A percentile compares a stretch with the other conserved stretches of the same genome.
Evolutionary conservation across 768 basidiomycete species (phyloP).

Genomic region (Omphalotus guepiniiformis): DNA sequence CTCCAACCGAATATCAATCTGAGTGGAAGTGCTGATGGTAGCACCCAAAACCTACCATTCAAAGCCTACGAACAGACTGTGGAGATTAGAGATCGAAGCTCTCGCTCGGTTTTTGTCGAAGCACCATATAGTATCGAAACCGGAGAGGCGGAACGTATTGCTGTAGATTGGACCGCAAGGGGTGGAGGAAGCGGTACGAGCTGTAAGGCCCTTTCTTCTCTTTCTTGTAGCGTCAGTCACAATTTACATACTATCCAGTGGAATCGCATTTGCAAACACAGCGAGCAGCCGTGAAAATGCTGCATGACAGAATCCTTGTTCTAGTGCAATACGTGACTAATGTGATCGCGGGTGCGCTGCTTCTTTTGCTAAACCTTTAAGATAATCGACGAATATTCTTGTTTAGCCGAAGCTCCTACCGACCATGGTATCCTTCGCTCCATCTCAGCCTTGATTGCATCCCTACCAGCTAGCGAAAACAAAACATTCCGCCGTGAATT

Average conservation of each 20-base stretch:
- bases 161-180: constrained; percentile 92
- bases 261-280: constrained; percentile 89
- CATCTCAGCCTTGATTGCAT: constrained; percentile 80
- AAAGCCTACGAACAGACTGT: constrained; percentile 92
- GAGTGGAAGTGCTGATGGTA: constrained; percentile 44
- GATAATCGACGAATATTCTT: background rate
- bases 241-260: constrained; percentile 47
- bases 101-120: constrained; percentile 78
- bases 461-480: constrained; percentile 83
- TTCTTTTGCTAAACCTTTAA: background rate
- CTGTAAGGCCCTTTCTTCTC: constrained; percentile 42
- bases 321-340: constrained; percentile 84
- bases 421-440: constrained; percentile 84
- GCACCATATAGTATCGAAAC: constrained; percentile 90
- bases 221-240: background rate
- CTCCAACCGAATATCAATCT: constrained; percentile 53
- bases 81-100: constrained; percentile 75
- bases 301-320: constrained; percentile 84
- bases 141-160: constrained; percentile 97
- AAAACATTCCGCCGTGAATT: constrained; percentile 85
- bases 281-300: constrained; percentile 93
- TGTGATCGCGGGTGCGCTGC: constrained; percentile 60
- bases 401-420: constrained; percentile 60
- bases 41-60: constrained; percentile 78
- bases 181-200: constrained; percentile 81